A percentile compares a stretch with the other conserved stretches of the same genome.
phyloP scores from a whole-genome alignment of 2,329 filamentous ascomycete genomes.

The Mycosphaerella sp. region DNA sequence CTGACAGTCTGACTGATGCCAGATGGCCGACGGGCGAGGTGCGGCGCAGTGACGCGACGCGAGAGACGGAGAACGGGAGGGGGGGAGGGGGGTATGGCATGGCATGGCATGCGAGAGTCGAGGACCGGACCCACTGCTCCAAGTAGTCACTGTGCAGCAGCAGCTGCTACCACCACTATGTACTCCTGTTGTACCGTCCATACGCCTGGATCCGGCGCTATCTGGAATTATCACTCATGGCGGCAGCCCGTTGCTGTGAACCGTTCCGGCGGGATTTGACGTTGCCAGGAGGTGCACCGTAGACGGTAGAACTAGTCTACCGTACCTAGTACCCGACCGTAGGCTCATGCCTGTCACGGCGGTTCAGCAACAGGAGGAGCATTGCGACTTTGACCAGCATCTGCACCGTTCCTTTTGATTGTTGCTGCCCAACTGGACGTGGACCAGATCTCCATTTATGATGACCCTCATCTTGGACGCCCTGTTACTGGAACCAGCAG shows the following conservation, averaged over 20 bases:
- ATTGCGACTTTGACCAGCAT: slow-evolving; percentile 5
- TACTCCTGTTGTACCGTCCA: neutral
- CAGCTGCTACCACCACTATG: no score
- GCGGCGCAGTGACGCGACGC: neutral
- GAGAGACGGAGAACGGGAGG: neutral
- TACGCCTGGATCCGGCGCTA: neutral
- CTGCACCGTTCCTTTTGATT: neutral
- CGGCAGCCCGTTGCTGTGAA: neutral
- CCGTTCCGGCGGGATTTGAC: slow-evolving; percentile 2
- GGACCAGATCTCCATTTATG: neutral
- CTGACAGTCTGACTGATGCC: no score
- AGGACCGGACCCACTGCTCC: neutral
- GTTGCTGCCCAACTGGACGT: slow-evolving; percentile 2
- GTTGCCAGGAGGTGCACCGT: neutral
- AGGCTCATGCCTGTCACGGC: neutral
- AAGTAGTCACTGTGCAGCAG: no score
- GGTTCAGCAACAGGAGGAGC: neutral
- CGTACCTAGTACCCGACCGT: no score
- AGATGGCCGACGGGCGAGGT: neutral
- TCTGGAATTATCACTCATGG: neutral
- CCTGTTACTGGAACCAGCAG: neutral
- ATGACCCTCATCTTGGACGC: neutral
- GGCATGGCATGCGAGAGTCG: neutral
- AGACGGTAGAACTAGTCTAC: no score
- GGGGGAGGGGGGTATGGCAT: no score